Evolutionary conservation across 345 rosid genomes (phyloP).

Genomic region (Linum trigynum): DNA sequence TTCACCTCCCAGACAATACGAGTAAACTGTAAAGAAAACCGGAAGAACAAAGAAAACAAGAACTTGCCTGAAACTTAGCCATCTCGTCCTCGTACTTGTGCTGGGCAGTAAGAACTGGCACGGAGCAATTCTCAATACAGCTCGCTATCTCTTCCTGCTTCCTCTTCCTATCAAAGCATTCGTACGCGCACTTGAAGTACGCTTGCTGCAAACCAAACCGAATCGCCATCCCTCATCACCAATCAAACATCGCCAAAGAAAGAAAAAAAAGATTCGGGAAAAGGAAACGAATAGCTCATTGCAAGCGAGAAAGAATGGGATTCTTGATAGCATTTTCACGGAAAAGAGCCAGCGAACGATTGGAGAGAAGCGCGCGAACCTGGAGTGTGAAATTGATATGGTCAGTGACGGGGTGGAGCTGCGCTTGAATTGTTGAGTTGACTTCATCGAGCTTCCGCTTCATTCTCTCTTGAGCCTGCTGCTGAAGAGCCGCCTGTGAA

Average conservation of each 20-base stretch:
- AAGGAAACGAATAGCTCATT: background rate
- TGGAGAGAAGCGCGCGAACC: conserved; percentile 19
- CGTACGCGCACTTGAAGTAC: conserved; percentile 84
- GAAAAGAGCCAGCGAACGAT: background rate
- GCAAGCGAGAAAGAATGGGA: background rate
- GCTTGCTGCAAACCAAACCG: conserved; percentile 57
- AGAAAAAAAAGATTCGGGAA: background rate
- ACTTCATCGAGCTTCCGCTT: conserved; percentile 59
- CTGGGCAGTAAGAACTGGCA: conserved; percentile 66
- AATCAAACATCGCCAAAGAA: background rate
- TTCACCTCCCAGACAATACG: too few species aligned
- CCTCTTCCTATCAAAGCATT: conserved; percentile 75
- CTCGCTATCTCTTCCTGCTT: conserved; percentile 66
- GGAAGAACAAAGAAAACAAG: background rate
- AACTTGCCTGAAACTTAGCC: conserved; percentile 78
- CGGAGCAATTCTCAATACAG: conserved; percentile 74
- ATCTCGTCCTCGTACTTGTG: conserved; percentile 76
- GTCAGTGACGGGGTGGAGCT: conserved; percentile 68
- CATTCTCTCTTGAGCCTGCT: conserved; percentile 54
- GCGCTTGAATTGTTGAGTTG: conserved; percentile 55
- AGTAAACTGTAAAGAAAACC: background rate
- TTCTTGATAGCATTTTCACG: background rate
- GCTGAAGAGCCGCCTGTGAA: conserved; percentile 53
- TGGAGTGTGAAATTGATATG: conserved; percentile 90
- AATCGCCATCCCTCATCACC: background rate